These are phyloP conservation scores for Cyamopsis tetragonoloba DNA, from an alignment of 306 rosid genomes.

Conservation along the genomic window DNA sequence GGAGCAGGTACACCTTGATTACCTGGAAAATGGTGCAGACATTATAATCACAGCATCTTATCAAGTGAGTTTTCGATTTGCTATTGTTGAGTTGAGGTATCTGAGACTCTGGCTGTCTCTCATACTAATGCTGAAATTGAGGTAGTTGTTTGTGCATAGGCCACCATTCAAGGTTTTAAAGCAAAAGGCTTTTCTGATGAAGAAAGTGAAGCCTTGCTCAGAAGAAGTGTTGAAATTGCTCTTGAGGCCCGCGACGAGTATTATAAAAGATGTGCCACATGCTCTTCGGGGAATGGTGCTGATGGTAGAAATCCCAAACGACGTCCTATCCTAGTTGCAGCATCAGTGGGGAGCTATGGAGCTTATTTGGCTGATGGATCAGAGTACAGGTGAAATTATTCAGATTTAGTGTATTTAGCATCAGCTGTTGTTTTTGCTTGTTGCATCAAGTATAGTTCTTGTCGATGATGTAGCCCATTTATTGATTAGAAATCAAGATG, in stretches of 20 bases:
- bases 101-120: too few species aligned
- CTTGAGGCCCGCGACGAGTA: constrained; percentile 44
- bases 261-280: constrained; percentile 32
- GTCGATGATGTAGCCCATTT: background rate
- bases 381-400: constrained; percentile 50
- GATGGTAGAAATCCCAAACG: constrained; percentile 34
- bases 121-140: background rate
- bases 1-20: constrained; percentile 56
- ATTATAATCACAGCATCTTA: constrained; percentile 53
- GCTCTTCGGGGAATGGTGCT: constrained; percentile 17
- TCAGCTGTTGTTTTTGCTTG: constrained; percentile 1
- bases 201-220: constrained; percentile 42
- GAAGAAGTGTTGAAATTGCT: constrained; percentile 51
- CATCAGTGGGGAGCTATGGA: constrained; percentile 60
- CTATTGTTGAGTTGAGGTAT: background rate
- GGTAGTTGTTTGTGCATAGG: constrained; percentile 32
- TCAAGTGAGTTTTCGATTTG: constrained; percentile 34
- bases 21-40: constrained; percentile 58
- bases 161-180: constrained; percentile 53
- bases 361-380: constrained; percentile 66
- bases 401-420: constrained; percentile 4
- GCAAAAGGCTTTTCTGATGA: constrained; percentile 47
- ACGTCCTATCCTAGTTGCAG: constrained; percentile 45
- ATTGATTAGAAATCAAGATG: background rate
- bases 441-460: constrained; percentile 14